These are phyloP conservation scores for Hortiboletus flavorubellus DNA, from an alignment of 768 basidiomycete species.

Conservation along the genomic window DNA sequence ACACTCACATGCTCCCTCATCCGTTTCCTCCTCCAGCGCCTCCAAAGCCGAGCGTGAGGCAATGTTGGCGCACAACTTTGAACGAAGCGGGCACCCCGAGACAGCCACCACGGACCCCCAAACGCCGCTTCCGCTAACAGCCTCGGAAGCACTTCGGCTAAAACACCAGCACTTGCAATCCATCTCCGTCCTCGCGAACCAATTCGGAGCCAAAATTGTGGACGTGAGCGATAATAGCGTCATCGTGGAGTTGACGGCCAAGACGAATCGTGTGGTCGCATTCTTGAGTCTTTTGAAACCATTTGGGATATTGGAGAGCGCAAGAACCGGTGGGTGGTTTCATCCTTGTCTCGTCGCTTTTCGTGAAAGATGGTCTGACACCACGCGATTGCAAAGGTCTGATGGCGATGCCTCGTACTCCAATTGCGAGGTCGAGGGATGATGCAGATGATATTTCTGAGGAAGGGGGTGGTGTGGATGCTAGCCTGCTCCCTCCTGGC, in stretches of 20 bases:
- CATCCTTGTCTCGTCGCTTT: background rate
- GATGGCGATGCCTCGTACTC: constrained; percentile 99
- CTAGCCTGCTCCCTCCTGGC: constrained; percentile 91
- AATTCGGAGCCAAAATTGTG: constrained; percentile 91
- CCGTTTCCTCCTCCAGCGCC: constrained; percentile 24
- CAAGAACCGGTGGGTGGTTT: constrained; percentile 73
- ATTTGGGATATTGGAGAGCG: constrained; percentile 94
- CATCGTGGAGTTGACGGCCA: constrained; percentile 93
- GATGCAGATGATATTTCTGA: constrained; percentile 55
- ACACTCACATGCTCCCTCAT: background rate
- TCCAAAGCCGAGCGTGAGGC: constrained; percentile 71
- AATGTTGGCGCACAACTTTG: constrained; percentile 73
- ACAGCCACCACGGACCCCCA: constrained; percentile 12
- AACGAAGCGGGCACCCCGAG: constrained; percentile 49
- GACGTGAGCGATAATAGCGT: constrained; percentile 94
- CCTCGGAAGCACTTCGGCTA: constrained; percentile 81
- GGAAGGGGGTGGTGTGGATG: constrained; percentile 68
- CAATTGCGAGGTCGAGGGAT: constrained; percentile 59
- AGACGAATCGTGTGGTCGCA: constrained; percentile 87
- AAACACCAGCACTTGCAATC: constrained; percentile 90
- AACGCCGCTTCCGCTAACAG: constrained; percentile 51
- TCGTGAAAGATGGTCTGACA: background rate
- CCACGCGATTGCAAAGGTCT: constrained; percentile 49
- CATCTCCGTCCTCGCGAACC: constrained; percentile 77
- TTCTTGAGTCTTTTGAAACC: constrained; percentile 90